Evolutionary conservation across 768 basidiomycete species (phyloP).

Genomic region (Gautieria morchelliformis): DNA sequence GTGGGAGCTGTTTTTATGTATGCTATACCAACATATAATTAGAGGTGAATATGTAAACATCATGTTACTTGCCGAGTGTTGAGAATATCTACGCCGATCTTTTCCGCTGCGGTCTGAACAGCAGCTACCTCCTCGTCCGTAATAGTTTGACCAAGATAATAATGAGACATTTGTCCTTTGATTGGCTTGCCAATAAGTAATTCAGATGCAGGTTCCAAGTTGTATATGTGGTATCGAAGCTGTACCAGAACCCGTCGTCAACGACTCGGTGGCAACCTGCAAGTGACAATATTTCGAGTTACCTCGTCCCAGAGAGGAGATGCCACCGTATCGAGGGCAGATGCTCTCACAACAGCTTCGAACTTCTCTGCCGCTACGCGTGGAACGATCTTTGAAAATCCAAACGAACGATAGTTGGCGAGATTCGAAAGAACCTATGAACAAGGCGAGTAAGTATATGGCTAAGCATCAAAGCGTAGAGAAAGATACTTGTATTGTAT

Average conservation of each 20-base stretch:
- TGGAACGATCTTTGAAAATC: slow-evolving; percentile 80
- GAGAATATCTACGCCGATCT: slow-evolving; percentile 61
- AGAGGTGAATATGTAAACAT: neutral
- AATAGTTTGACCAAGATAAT: slow-evolving; percentile 68
- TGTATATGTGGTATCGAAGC: slow-evolving; percentile 71
- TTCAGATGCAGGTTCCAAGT: slow-evolving; percentile 49
- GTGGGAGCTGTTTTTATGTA: slow-evolving; percentile 54
- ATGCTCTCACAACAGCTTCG: slow-evolving; percentile 47
- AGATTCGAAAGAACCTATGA: slow-evolving; percentile 19
- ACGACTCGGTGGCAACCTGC: neutral
- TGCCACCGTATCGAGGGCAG: slow-evolving; percentile 48
- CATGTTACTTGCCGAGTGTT: slow-evolving; percentile 58
- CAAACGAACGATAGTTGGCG: slow-evolving; percentile 71
- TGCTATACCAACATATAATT: slow-evolving; percentile 29
- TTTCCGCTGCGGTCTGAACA: slow-evolving; percentile 69
- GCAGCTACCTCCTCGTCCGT: slow-evolving; percentile 70
- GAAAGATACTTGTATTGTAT: slow-evolving; percentile 52
- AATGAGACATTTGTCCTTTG: slow-evolving; percentile 70
- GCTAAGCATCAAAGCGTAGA: slow-evolving; percentile 24
- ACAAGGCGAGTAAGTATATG: slow-evolving; percentile 31
- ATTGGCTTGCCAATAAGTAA: slow-evolving; percentile 74
- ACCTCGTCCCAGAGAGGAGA: slow-evolving; percentile 56
- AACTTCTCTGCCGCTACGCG: slow-evolving; percentile 56
- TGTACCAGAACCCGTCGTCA: slow-evolving; percentile 17
- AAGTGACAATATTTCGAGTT: neutral